Evolutionary conservation across 1,284 basidiomycete genomes (phyloP).

Genomic region (Irpex sp.): DNA sequence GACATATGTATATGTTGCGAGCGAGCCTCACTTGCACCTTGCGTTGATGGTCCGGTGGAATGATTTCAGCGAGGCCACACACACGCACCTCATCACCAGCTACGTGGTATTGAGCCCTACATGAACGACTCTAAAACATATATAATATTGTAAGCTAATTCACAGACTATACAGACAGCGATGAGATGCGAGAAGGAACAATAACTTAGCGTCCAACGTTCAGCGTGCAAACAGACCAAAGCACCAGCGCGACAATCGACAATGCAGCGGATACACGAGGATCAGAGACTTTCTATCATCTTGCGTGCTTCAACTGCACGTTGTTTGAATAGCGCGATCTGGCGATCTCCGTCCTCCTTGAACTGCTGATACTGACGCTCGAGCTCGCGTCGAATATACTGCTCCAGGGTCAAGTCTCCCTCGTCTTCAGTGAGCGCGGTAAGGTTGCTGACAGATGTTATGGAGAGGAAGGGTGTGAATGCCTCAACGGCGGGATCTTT

Average conservation of each 20-base stretch:
- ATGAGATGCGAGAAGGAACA: background rate
- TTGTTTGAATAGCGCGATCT: conserved; percentile 54
- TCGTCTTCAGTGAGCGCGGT: conserved; percentile 56
- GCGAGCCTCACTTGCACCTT: too few relatives aligned
- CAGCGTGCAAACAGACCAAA: conserved; percentile 4
- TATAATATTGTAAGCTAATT: background rate
- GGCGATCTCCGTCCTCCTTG: conserved; percentile 55
- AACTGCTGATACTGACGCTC: conserved; percentile 58
- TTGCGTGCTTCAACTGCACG: conserved; percentile 54
- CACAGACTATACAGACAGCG: background rate
- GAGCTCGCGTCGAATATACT: conserved; percentile 74
- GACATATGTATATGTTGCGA: background rate
- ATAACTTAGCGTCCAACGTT: conserved; percentile 11
- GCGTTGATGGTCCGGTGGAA: background rate
- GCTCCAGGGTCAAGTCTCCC: conserved; percentile 68
- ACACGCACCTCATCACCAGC: background rate
- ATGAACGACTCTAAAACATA: background rate
- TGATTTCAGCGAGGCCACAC: background rate
- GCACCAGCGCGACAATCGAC: background rate
- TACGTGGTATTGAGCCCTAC: background rate
- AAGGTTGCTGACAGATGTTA: conserved; percentile 21
- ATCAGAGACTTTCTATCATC: conserved; percentile 35
- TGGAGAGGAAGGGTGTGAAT: conserved; percentile 21
- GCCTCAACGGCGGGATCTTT: background rate
- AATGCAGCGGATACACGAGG: conserved; percentile 10